phyloP scores from a whole-genome alignment of 176 grass and related monocot genomes.

The Bolboschoenus planiculmis region DNA sequence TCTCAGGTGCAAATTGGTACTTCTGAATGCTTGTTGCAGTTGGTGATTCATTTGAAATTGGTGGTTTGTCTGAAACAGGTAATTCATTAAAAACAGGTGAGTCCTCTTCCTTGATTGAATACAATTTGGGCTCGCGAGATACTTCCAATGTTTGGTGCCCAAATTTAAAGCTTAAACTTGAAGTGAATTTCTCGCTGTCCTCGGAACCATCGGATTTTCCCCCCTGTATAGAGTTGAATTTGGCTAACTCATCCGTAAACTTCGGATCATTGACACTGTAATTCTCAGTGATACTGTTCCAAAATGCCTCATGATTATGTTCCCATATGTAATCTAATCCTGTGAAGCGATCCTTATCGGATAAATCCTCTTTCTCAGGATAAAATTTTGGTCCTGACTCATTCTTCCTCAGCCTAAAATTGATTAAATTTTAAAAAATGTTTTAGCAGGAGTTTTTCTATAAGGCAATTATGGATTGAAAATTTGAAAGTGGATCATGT shows the following conservation, averaged over 20 bases:
- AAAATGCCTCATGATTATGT: slow-evolving; percentile 5
- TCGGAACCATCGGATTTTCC: background rate
- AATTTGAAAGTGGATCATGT: background rate
- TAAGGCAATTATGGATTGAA: background rate
- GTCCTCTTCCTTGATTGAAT: background rate
- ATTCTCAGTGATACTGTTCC: background rate
- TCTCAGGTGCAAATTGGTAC: slow-evolving; percentile 56
- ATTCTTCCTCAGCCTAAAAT: background rate
- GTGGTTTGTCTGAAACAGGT: background rate
- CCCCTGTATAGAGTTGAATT: background rate
- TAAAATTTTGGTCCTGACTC: background rate
- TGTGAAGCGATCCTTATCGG: slow-evolving; percentile 6
- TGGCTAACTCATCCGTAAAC: background rate
- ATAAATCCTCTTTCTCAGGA: slow-evolving; percentile 6
- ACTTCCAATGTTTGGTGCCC: slow-evolving; percentile 40
- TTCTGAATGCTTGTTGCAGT: slow-evolving; percentile 32
- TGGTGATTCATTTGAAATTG: slow-evolving; percentile 16
- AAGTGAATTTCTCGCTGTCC: background rate
- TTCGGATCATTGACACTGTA: background rate
- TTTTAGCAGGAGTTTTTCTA: background rate
- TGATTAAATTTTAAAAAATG: background rate
- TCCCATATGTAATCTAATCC: slow-evolving; percentile 24
- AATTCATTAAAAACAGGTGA: slow-evolving; percentile 11
- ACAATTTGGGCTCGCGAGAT: background rate
- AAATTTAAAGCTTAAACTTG: slow-evolving; percentile 65